Percentiles rank a stretch among this genome's conserved stretches.
phyloP scores from a whole-genome alignment of 345 rosid genomes.

The Excoecaria cochinchinensis region DNA sequence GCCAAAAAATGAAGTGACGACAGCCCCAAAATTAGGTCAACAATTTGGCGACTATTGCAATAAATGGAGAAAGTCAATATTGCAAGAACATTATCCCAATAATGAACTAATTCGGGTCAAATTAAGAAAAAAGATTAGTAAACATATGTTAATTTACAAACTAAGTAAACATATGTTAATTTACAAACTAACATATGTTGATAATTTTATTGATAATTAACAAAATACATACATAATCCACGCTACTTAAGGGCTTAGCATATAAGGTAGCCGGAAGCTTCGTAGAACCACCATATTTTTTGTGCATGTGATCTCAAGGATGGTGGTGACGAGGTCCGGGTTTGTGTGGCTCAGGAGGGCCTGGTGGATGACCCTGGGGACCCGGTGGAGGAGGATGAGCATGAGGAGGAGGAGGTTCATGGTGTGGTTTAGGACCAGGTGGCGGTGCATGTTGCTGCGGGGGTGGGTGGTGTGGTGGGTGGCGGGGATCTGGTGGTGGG shows the following conservation, averaged over 20 bases:
- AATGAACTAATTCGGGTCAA: too few species aligned
- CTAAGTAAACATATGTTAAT: neutral
- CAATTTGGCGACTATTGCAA: too few species aligned
- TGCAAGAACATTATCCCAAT: too few species aligned
- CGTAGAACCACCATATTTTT: neutral
- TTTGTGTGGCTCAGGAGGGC: slow-evolving; percentile 18
- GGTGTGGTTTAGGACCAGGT: slow-evolving; percentile 20
- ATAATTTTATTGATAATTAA: too few species aligned
- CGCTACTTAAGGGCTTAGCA: too few species aligned
- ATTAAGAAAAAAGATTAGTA: too few species aligned
- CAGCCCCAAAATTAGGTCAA: too few species aligned
- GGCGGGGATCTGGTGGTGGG: slow-evolving; percentile 9
- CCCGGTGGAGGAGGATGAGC: slow-evolving; percentile 22
- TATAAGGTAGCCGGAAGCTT: too few species aligned
- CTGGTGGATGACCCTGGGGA: slow-evolving; percentile 22
- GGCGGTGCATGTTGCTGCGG: slow-evolving; percentile 22
- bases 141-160: neutral
- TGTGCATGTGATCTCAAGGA: neutral
- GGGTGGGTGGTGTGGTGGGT: slow-evolving; percentile 7
- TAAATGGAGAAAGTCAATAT: too few species aligned
- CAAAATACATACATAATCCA: neutral
- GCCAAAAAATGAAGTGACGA: too few species aligned
- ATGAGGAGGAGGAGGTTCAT: slow-evolving; percentile 23
- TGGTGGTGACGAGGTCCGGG: slow-evolving; percentile 12
- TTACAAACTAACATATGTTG: neutral